Conservation (phyloP, 352 stramenopile species). For the Phytophthora rubi region DNA sequence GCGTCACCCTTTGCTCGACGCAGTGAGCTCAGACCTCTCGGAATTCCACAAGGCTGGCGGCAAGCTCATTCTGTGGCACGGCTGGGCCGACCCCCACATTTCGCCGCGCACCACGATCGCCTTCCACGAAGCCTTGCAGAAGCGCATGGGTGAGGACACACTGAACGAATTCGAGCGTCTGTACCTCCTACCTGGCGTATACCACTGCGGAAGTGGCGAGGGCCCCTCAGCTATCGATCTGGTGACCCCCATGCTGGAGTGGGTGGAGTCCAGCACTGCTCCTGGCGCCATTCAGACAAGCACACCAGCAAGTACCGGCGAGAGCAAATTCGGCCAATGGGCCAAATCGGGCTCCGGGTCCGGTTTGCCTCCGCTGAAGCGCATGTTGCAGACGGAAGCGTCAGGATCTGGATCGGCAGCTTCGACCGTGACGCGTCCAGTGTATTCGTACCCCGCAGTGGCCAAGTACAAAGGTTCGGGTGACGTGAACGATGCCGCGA, state of each 20-base stretch:
- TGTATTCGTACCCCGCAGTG: slow-evolving; percentile 38
- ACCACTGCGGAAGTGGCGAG: slow-evolving; percentile 51
- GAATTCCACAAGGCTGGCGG: slow-evolving; percentile 42
- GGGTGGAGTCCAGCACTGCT: slow-evolving; percentile 40
- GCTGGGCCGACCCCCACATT: slow-evolving; percentile 57
- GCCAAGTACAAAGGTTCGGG: slow-evolving; percentile 41
- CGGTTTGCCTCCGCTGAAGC: neutral
- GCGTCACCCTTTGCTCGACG: slow-evolving; percentile 45
- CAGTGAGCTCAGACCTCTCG: slow-evolving; percentile 46
- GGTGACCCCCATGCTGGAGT: slow-evolving; percentile 53
- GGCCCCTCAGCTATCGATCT: slow-evolving; percentile 49
- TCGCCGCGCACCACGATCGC: slow-evolving; percentile 54
- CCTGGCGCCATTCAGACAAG: slow-evolving; percentile 42
- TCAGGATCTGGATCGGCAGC: slow-evolving; percentile 31
- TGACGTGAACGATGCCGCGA: slow-evolving; percentile 34
- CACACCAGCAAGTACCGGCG: slow-evolving; percentile 19
- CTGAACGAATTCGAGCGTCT: slow-evolving; percentile 48
- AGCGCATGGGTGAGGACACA: slow-evolving; percentile 35
- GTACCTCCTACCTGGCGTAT: slow-evolving; percentile 54
- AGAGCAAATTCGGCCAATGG: slow-evolving; percentile 42
- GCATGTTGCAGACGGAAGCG: slow-evolving; percentile 17
- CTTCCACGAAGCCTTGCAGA: slow-evolving; percentile 47
- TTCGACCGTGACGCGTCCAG: slow-evolving; percentile 30
- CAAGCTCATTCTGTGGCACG: slow-evolving; percentile 57
- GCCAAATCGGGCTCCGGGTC: slow-evolving; percentile 23